Evolutionary conservation across 768 basidiomycete genomes (phyloP).

Genomic region (Rhodotorula kratochvilovae): DNA sequence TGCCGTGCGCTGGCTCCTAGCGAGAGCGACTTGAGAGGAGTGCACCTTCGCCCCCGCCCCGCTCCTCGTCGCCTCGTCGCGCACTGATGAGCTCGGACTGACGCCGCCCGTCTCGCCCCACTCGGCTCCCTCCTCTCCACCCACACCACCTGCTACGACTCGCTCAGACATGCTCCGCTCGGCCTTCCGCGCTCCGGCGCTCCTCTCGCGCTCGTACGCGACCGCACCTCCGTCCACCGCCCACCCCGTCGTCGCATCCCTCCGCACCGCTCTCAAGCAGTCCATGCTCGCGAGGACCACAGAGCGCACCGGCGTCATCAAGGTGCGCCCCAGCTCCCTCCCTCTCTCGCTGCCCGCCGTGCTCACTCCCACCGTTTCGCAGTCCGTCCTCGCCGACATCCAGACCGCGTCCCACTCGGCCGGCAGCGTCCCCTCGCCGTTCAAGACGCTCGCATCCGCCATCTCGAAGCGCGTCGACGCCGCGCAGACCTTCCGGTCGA

Average conservation of each 20-base stretch:
- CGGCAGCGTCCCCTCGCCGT: constrained; percentile 18
- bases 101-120: no score
- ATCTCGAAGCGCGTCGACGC: constrained; percentile 32
- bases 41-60: no score
- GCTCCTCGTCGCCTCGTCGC: no score
- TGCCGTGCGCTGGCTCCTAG: background rate
- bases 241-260: constrained; percentile 18
- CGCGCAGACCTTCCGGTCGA: constrained; percentile 15
- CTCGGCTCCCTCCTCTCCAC: background rate
- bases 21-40: no score
- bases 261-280: constrained; percentile 25
- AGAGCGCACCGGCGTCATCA: constrained; percentile 8
- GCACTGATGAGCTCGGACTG: no score
- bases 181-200: background rate
- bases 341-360: no score
- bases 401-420: constrained; percentile 21
- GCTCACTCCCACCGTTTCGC: no score
- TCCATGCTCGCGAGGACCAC: constrained; percentile 26
- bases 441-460: constrained; percentile 22
- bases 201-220: background rate
- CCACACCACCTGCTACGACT: no score
- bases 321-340: background rate
- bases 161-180: constrained; percentile 6
- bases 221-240: background rate
- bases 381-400: constrained; percentile 35